A percentile compares a stretch with the other conserved stretches of the same genome.
Conservation (phyloP, 1,139 yeast species). For the Scheffersomyces segobiensis region DNA sequence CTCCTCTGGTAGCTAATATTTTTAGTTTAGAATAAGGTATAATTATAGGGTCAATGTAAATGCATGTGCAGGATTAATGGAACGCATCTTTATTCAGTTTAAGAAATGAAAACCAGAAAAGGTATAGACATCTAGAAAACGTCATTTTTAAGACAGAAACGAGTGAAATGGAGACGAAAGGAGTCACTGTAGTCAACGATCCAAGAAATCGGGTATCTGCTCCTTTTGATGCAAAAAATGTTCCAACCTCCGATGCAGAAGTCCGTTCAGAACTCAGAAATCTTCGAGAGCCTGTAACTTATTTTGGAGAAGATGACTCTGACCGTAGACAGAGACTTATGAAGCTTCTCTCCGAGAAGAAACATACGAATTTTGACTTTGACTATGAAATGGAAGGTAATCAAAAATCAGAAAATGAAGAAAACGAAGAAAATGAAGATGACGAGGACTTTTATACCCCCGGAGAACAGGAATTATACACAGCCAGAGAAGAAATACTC, state of each 20-base stretch:
- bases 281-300: constrained; percentile 60
- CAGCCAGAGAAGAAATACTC: constrained; percentile 55
- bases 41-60: not conserved
- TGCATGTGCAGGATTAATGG: not conserved
- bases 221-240: constrained; percentile 16
- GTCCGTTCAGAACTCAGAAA: constrained; percentile 51
- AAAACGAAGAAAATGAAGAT: constrained; percentile 45
- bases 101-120: not conserved
- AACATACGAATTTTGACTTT: constrained; percentile 20
- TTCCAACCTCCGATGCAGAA: constrained; percentile 66
- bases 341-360: constrained; percentile 26
- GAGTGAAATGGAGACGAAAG: constrained; percentile 18
- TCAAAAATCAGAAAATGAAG: constrained; percentile 24
- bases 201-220: constrained; percentile 3
- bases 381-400: constrained; percentile 19
- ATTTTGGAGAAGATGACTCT: constrained; percentile 60
- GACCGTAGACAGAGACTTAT: constrained; percentile 61
- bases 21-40: too few species aligned
- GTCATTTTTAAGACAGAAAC: not conserved
- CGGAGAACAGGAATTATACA: constrained; percentile 59
- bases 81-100: not conserved
- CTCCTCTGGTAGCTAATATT: too few species aligned
- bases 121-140: not conserved
- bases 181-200: constrained; percentile 28
- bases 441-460: constrained; percentile 88